These are phyloP conservation scores for Ganoderma multipileum DNA, from an alignment of 1,284 basidiomycete genomes.

Conservation along the genomic window DNA sequence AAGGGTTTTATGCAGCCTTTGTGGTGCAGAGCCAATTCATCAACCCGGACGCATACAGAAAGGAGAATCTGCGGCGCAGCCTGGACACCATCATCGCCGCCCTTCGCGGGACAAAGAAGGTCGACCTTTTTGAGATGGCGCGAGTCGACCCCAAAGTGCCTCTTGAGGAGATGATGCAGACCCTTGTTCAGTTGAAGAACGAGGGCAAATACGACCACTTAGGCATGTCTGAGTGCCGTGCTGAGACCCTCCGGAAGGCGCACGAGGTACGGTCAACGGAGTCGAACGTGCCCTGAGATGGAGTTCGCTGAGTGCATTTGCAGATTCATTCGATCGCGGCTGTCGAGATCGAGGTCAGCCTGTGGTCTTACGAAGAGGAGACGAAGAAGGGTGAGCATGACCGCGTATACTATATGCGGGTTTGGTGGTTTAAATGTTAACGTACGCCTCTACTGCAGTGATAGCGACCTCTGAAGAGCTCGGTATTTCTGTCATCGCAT, in stretches of 20 bases:
- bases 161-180: slow-evolving; percentile 43
- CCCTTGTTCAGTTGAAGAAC: slow-evolving; percentile 39
- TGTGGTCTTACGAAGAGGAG: slow-evolving; percentile 57
- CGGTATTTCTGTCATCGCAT: slow-evolving; percentile 58
- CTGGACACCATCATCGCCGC: slow-evolving; percentile 49
- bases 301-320: slow-evolving; percentile 55
- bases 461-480: slow-evolving; percentile 50
- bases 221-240: slow-evolving; percentile 55
- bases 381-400: slow-evolving; percentile 44
- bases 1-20: slow-evolving; percentile 14
- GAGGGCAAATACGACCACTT: slow-evolving; percentile 54
- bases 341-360: too few species aligned
- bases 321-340: slow-evolving; percentile 52
- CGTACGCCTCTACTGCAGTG: slow-evolving; percentile 34
- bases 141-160: slow-evolving; percentile 41
- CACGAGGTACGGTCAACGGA: slow-evolving; percentile 17
- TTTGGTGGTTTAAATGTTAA: neutral
- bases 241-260: slow-evolving; percentile 52
- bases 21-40: slow-evolving; percentile 24
- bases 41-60: slow-evolving; percentile 29
- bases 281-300: neutral
- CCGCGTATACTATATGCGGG: neutral
- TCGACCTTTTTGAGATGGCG: slow-evolving; percentile 53
- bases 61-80: slow-evolving; percentile 50
- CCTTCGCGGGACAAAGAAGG: slow-evolving; percentile 49